Conservation (phyloP, 768 basidiomycete genomes). For the Lactifluus hygrophoroides region DNA sequence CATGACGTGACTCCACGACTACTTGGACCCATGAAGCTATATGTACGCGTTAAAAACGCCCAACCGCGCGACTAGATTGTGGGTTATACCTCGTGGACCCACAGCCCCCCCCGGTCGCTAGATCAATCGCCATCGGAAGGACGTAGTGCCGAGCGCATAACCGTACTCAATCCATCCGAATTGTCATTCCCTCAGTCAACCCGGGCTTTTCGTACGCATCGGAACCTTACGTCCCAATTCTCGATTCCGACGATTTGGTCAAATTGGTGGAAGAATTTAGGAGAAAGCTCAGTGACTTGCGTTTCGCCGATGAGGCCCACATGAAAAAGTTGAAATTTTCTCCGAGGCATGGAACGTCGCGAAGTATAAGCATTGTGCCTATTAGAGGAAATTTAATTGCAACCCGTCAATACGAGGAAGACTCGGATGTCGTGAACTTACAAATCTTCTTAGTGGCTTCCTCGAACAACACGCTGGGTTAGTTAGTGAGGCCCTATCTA, state of each 20-base stretch:
- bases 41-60: neutral
- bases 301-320: conserved; percentile 2
- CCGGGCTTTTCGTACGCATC: neutral
- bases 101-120: neutral
- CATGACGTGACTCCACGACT: neutral
- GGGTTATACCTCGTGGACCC: neutral
- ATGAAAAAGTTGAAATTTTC: neutral
- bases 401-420: neutral
- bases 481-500: conserved; percentile 15
- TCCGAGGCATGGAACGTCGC: conserved; percentile 1
- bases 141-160: too few relatives aligned
- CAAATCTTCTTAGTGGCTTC: neutral
- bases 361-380: too few relatives aligned
- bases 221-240: conserved; percentile 9
- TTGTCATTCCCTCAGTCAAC: neutral
- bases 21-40: too few relatives aligned
- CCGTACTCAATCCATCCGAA: conserved; percentile 3
- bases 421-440: neutral
- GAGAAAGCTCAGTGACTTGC: conserved; percentile 2
- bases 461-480: neutral
- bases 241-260: neutral
- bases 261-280: conserved; percentile 7
- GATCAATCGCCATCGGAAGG: neutral
- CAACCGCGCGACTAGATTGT: neutral
- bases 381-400: neutral